Evolutionary conservation across 805 yeast species (phyloP).

Genomic region (Zygosaccharomyces gambellarensis): DNA sequence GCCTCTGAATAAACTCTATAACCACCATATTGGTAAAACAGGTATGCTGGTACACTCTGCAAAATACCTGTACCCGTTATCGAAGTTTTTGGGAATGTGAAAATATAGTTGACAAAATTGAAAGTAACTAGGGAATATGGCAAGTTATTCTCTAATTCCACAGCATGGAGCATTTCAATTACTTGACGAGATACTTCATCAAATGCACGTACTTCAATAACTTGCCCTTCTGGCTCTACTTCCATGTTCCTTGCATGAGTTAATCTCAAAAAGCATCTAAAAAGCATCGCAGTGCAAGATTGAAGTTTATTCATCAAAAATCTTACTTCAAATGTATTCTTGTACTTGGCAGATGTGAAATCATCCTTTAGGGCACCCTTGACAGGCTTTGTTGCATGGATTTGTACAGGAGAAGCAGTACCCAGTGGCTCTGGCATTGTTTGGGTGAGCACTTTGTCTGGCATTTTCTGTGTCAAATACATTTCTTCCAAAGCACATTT

Average conservation of each 20-base stretch:
- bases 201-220: conserved; percentile 41
- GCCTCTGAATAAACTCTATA: conserved; percentile 30
- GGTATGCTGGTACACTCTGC: conserved; percentile 39
- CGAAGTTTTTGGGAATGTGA: conserved; percentile 32
- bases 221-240: conserved; percentile 32
- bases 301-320: conserved; percentile 47
- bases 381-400: conserved; percentile 42
- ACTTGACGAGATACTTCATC: conserved; percentile 32
- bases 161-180: conserved; percentile 25
- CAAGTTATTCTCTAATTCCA: conserved; percentile 20
- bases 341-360: conserved; percentile 53
- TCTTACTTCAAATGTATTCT: conserved; percentile 56
- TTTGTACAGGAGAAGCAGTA: conserved; percentile 39
- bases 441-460: conserved; percentile 40
- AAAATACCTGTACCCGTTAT: conserved; percentile 29
- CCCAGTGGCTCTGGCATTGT: conserved; percentile 39
- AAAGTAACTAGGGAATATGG: conserved; percentile 37
- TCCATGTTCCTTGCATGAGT: conserved; percentile 40
- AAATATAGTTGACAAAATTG: conserved; percentile 36
- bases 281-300: conserved; percentile 39
- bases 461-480: conserved; percentile 44
- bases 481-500: conserved; percentile 57
- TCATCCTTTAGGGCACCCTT: conserved; percentile 36
- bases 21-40: conserved; percentile 51
- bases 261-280: conserved; percentile 42